Base-by-base conservation (phyloP, 2,329 filamentous ascomycete genomes). In the Fusarium goolgardi region DNA sequence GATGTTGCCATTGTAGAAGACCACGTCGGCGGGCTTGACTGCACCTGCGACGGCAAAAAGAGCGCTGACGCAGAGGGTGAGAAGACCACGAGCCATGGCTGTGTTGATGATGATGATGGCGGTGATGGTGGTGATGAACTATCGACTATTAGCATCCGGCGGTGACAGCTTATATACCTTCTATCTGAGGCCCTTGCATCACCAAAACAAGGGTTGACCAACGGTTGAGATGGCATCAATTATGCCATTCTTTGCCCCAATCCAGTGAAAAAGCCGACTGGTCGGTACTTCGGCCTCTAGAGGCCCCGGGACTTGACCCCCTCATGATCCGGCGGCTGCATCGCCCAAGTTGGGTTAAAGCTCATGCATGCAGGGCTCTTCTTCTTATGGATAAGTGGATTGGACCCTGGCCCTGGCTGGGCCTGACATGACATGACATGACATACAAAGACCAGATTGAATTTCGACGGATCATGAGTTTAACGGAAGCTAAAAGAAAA, bases 1-100 rank as follows among this genome's bases (percentile, higher is more conserved):
- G 44, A 75, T 75, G 31, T 52, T 67, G 32, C 72, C 73, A 73
- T 75, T 75, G 44, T 59, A 60, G 10, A 75, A 69, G 25, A 75
- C 73, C 3, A 69, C 56, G 37, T 75, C 55, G 4, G 52, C 46
- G 18, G 65, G 31, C 32, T 56, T 11, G 35, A 31, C 39, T 9
- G 59, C 59, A 18, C 34, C 25, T 7, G 50, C 32, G 47, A 60
- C 54, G 25, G 64, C 71, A 29, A 63, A 7, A 7, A 73, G 27
- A 5, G 65, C 67, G 51, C 70, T 44, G 18, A 59, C 23, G 18
- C 55, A 63, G n/a, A 71, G 43, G n/a, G 55, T 51, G 20, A 65
- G 29, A 40, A 70, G 43, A 57, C 67, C 54, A 35, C 67, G 63
- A 53, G 64, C 60, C 68, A 70, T 70, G 46, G 29, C 12, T 15